Evolutionary conservation across 768 basidiomycete genomes (phyloP).

Genomic region (Mycena olivaceomarginata): DNA sequence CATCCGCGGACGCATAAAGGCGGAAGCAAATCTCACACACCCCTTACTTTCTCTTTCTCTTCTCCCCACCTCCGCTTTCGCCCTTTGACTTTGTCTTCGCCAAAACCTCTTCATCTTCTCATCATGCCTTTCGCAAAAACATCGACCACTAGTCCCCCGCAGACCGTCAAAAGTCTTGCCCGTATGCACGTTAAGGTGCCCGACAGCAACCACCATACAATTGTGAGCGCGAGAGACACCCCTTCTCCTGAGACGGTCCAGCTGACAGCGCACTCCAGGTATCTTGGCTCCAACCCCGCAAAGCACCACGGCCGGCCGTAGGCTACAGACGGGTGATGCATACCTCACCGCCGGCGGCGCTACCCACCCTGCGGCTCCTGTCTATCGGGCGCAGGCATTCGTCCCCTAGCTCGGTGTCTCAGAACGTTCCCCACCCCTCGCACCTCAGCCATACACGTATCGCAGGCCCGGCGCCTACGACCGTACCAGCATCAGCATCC

Average conservation of each 20-base stretch:
- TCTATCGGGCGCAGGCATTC: constrained; percentile 14
- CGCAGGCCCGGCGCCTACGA: neutral
- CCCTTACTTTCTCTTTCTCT: neutral
- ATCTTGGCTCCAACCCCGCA: constrained; percentile 11
- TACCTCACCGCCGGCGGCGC: neutral
- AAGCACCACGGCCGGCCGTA: neutral
- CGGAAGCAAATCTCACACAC: neutral
- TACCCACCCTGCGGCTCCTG: constrained; percentile 3
- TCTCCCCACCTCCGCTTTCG: neutral
- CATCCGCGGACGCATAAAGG: neutral
- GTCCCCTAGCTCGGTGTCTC: neutral
- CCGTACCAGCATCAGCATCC: neutral
- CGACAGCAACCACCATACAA: neutral
- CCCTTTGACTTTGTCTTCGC: neutral
- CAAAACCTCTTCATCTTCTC: neutral
- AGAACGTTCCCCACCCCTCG: neutral
- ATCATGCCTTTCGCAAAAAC: constrained; percentile 10
- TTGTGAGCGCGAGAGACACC: constrained; percentile 8
- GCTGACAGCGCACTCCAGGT: neutral
- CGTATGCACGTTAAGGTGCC: constrained; percentile 19
- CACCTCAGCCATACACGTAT: neutral
- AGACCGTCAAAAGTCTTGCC: constrained; percentile 10
- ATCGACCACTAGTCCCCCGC: neutral
- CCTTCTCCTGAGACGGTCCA: neutral
- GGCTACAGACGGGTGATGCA: constrained; percentile 2